Base-by-base conservation (phyloP, 2,329 filamentous ascomycete genomes). In the Pyrenophora graminea region DNA sequence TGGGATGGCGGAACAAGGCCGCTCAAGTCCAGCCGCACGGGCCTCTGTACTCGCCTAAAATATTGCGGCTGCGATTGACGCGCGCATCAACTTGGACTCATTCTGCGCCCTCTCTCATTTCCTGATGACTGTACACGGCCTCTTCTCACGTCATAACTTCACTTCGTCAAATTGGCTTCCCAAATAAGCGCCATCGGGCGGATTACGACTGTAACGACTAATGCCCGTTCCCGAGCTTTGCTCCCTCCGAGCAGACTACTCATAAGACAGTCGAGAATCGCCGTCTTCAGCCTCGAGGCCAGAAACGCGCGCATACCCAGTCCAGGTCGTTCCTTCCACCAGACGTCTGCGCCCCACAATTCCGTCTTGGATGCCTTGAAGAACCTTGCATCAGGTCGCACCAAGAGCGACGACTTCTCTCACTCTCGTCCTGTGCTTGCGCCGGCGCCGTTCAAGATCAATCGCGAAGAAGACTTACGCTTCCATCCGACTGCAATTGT, bases 121-220 rank as follows among this genome's bases (percentile, higher is more conserved):
- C 32, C 12, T 5, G 19, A 44, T 48, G 40, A 51, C 31, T 55
- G 41, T 48, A 32, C 42, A 55, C 38, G 43, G 15, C 15, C 23
- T 36, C 21, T 25, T 38, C 41, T 43, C 36, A 45, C 43, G 48
- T 49, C 52, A 45, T 40, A 56, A 49, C 27, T 34, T 58, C 48
- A 18, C 31, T 25, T 46, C 51, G 59, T 48, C 67, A 66, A 48
- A 64, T 71, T 72, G 69, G 69, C 69, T 64, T 51, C 61, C 49
- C 46, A 36, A 45, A 18, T 61, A 25, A 55, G 39, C 48, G 61
- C 62, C 58, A 48, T 33, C 15, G 33, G 62, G 63, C 68, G 65
- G 51, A 53, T 64, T 36, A 67, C 66, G 63, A 68, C 59, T 25
- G 43, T 58, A 36, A 63, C 63, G 55, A 64, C 55, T 40, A 30